Evolutionary conservation across 2,329 filamentous ascomycete genomes (phyloP).

Genomic region (Tricladium varicosporioides): DNA sequence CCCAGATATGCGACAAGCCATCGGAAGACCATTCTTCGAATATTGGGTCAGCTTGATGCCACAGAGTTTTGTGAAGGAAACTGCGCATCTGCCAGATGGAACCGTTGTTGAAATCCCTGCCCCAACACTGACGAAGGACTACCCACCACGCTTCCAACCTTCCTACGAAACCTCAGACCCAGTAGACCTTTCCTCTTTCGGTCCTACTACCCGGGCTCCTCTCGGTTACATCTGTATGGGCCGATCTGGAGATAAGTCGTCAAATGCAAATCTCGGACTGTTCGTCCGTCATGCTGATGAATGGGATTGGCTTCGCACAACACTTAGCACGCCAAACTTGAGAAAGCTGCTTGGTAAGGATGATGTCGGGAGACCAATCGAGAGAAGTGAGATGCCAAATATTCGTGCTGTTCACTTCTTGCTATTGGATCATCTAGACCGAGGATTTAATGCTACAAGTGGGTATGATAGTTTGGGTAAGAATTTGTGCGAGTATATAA

Average conservation of each 20-base stretch:
- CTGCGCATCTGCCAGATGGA: slow-evolving; percentile 30
- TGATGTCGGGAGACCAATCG: slow-evolving; percentile 31
- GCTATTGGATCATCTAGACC: slow-evolving; percentile 27
- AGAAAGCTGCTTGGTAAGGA: slow-evolving; percentile 26
- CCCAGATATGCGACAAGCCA: slow-evolving; percentile 39
- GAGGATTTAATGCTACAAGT: slow-evolving; percentile 17
- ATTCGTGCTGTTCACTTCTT: slow-evolving; percentile 25
- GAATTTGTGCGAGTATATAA: slow-evolving; percentile 22
- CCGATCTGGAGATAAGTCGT: slow-evolving; percentile 39
- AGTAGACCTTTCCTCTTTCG: slow-evolving; percentile 24
- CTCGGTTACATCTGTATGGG: slow-evolving; percentile 36
- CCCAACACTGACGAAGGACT: slow-evolving; percentile 12
- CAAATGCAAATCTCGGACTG: slow-evolving; percentile 39
- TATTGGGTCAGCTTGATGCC: slow-evolving; percentile 31
- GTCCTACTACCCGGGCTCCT: slow-evolving; percentile 23
- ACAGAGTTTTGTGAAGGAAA: slow-evolving; percentile 24
- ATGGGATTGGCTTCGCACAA: slow-evolving; percentile 38
- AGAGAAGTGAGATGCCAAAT: slow-evolving; percentile 23
- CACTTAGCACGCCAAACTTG: slow-evolving; percentile 27
- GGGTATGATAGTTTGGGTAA: slow-evolving; percentile 21
- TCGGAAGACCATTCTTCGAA: slow-evolving; percentile 29
- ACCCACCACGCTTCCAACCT: slow-evolving; percentile 4
- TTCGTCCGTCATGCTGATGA: slow-evolving; percentile 38
- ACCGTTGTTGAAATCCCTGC: slow-evolving; percentile 11
- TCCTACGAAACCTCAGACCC: slow-evolving; percentile 20